Evolutionary conservation across 1,139 yeast genomes (phyloP).

Genomic region (Candida mesenterica): DNA sequence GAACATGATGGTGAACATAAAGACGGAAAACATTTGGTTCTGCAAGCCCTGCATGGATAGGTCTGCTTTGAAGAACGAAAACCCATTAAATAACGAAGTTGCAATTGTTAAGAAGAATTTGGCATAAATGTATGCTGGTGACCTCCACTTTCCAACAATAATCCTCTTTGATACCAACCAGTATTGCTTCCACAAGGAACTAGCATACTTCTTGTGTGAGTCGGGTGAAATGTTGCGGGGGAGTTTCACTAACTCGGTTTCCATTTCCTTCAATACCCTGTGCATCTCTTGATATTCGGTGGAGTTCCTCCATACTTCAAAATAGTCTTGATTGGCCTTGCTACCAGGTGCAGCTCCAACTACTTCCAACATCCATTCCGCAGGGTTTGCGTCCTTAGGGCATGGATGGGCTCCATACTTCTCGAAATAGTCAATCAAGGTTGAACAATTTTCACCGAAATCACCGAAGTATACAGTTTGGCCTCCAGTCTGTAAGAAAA

Average conservation of each 20-base stretch:
- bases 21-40: constrained; percentile 55
- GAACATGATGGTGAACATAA: constrained; percentile 54
- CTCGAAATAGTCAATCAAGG: constrained; percentile 68
- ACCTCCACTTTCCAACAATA: constrained; percentile 68
- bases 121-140: constrained; percentile 70
- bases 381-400: constrained; percentile 71
- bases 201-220: constrained; percentile 40
- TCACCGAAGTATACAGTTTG: constrained; percentile 80
- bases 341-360: constrained; percentile 83
- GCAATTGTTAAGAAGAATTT: constrained; percentile 53
- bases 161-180: constrained; percentile 52
- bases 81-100: constrained; percentile 66
- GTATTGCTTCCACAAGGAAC: constrained; percentile 49
- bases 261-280: constrained; percentile 44
- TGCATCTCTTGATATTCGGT: constrained; percentile 48
- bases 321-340: constrained; percentile 60
- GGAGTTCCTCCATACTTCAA: constrained; percentile 64
- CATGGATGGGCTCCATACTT: constrained; percentile 57
- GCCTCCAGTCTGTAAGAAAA: constrained; percentile 74
- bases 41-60: constrained; percentile 59
- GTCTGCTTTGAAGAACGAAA: constrained; percentile 68
- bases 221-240: constrained; percentile 29
- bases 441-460: constrained; percentile 61
- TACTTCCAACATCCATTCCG: constrained; percentile 80
- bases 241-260: constrained; percentile 40